These are phyloP conservation scores for Harringtonia aguacate DNA, from an alignment of 2,329 filamentous ascomycete species.

Conservation along the genomic window DNA sequence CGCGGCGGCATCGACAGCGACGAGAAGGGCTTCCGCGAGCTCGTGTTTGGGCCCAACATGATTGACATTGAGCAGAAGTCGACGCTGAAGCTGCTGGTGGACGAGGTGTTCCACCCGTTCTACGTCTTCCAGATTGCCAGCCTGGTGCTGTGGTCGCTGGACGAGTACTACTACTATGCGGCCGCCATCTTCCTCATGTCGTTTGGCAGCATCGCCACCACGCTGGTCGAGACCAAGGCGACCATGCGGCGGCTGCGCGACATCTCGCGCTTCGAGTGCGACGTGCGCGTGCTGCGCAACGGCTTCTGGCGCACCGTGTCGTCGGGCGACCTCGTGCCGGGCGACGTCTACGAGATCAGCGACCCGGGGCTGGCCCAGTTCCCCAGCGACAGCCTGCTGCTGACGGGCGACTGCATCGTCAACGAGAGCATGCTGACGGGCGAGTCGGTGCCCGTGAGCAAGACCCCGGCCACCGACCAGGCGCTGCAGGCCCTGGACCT, in stretches of 20 bases:
- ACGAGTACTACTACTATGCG: slow-evolving; percentile 97
- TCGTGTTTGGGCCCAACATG: slow-evolving; percentile 79
- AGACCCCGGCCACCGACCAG: slow-evolving; percentile 72
- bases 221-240: slow-evolving; percentile 79
- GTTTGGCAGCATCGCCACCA: slow-evolving; percentile 79
- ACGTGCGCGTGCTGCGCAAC: slow-evolving; percentile 83
- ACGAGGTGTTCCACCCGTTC: slow-evolving; percentile 95
- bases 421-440: slow-evolving; percentile 99
- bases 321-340: slow-evolving; percentile 83
- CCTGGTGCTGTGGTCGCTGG: slow-evolving; percentile 85
- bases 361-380: slow-evolving; percentile 83
- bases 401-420: slow-evolving; percentile 93
- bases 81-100: slow-evolving; percentile 68
- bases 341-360: slow-evolving; percentile 93
- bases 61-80: slow-evolving; percentile 93
- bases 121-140: slow-evolving; percentile 98
- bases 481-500: slow-evolving; percentile 68
- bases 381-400: slow-evolving; percentile 81
- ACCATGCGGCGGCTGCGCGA: slow-evolving; percentile 87
- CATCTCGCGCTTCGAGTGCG: slow-evolving; percentile 90
- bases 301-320: slow-evolving; percentile 90
- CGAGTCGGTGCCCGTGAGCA: slow-evolving; percentile 94
- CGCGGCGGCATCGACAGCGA: slow-evolving; percentile 78
- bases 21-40: slow-evolving; percentile 71
- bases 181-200: slow-evolving; percentile 93